Percentiles rank a stretch among this genome's conserved stretches.
Evolutionary conservation across 371 early-diverging fungal species (phyloP).

Genomic region (Syncephalis plumigaleata): DNA sequence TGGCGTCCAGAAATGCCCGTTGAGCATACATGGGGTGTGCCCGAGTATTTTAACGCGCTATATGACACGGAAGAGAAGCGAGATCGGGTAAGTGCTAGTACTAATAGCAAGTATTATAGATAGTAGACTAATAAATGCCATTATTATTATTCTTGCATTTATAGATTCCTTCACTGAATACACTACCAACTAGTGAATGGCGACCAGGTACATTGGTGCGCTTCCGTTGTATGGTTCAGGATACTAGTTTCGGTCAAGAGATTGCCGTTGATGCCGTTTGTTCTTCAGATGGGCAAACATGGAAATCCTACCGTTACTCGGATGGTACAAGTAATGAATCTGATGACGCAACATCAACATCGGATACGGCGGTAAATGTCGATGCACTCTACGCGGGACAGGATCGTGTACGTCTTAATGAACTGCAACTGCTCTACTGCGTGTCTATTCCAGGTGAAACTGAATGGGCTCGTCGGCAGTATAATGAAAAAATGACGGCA

Average conservation of each 20-base stretch:
- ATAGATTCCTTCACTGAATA: slow-evolving; percentile 31
- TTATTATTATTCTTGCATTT: no score
- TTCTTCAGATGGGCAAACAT: slow-evolving; percentile 1
- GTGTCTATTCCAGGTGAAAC: slow-evolving; percentile 43
- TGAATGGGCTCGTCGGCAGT: slow-evolving; percentile 14
- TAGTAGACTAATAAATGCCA: no score
- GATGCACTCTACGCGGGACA: not conserved
- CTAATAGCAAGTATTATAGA: not conserved
- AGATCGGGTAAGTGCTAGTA: slow-evolving; percentile 6
- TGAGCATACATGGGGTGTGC: slow-evolving; percentile 6
- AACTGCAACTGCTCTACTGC: slow-evolving; percentile 27
- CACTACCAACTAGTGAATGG: slow-evolving; percentile 14
- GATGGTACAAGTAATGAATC: not conserved
- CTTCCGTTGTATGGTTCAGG: slow-evolving; percentile 49
- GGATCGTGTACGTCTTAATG: slow-evolving; percentile 9
- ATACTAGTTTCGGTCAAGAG: slow-evolving; percentile 41
- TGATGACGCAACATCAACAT: no score
- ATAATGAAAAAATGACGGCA: no score
- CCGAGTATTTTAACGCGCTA: slow-evolving; percentile 8
- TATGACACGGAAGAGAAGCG: slow-evolving; percentile 13
- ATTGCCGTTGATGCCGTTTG: slow-evolving; percentile 27
- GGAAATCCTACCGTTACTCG: not conserved
- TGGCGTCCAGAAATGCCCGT: no score
- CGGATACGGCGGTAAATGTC: not conserved
- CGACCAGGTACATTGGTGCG: slow-evolving; percentile 30